Base-by-base conservation (phyloP, 495 filamentous ascomycete species). In the Aspergillus homomorphus region DNA sequence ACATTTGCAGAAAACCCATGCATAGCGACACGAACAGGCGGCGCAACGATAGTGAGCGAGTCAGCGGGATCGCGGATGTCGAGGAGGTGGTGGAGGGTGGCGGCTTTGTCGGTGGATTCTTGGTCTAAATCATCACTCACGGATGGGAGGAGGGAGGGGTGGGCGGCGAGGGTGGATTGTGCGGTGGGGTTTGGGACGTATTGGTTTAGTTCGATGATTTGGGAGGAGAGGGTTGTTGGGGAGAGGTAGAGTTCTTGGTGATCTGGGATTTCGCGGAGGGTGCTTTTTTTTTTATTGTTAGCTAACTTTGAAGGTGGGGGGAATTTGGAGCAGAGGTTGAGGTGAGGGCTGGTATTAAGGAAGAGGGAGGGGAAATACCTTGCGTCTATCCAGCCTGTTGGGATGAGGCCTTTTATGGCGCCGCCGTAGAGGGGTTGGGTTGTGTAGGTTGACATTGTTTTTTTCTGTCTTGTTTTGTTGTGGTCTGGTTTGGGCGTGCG, bases 211-310 rank as follows among this genome's bases (percentile, higher is more conserved):
- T 98, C 94, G 77, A 96, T 78, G 69, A 95, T 91, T 64, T 96
- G 82, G 74, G 80, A 89, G 23, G 89, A 87, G 64, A 86, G 82
- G 51, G 92, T 91, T 57, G 87, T 84, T 19, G 71, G 70, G 69
- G 90, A 90, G 70, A 98, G 86, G 73, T 85, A 96, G 63, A 96
- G 87, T 80, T 98, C 94, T 76, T 98, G 92, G 73, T 96, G 85
- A 70, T 96, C 89, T 48, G 94, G 94, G 43, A 98, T 85, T 77
- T 93, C 85, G 69, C 94, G 91, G 69, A 96, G 84, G 53, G 78
- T 79, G 74, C 90, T 95, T 59, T 51, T 23, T 30, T 14, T 30
- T 15, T 60, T 53, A 24, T 52, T 49, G 21, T 18, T 53, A 20
- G n/a, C 51, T 49, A 18, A 58, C 16, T 51, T 4, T 51, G 18